Evolutionary conservation across 257 asterid genomes (phyloP).

Genomic region (Nicotiana obtusifolia): DNA sequence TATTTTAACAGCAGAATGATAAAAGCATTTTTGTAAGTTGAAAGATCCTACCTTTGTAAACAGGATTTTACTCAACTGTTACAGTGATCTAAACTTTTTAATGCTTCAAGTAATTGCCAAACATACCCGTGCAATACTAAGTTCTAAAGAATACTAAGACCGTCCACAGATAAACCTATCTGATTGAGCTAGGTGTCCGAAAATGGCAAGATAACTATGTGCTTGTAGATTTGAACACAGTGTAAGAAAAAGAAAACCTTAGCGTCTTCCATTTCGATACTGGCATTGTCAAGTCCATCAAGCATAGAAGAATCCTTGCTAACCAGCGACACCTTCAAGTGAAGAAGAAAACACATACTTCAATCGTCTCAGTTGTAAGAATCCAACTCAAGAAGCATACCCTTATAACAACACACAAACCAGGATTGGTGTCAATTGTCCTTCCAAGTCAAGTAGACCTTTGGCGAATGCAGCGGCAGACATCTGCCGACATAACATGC

Average conservation of each 20-base stretch:
- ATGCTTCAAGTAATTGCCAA: background rate
- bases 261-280: constrained; percentile 86
- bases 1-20: background rate
- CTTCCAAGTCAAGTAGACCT: constrained; percentile 98
- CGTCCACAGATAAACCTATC: background rate
- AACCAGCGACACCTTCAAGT: constrained; percentile 82
- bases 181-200: background rate
- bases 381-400: background rate
- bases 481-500: constrained; percentile 46
- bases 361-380: background rate
- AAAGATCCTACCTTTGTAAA: background rate
- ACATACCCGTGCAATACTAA: background rate
- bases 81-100: background rate
- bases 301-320: constrained; percentile 98
- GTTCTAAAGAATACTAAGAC: background rate
- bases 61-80: background rate
- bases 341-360: background rate
- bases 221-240: background rate
- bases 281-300: constrained; percentile 95
- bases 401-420: constrained; percentile 35
- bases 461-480: constrained; percentile 99
- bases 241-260: constrained; percentile 51
- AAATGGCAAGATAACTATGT: background rate
- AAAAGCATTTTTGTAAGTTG: background rate
- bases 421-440: constrained; percentile 94